phyloP scores from a whole-genome alignment of 1,139 yeast genomes.

The Suhomyces taliae region DNA sequence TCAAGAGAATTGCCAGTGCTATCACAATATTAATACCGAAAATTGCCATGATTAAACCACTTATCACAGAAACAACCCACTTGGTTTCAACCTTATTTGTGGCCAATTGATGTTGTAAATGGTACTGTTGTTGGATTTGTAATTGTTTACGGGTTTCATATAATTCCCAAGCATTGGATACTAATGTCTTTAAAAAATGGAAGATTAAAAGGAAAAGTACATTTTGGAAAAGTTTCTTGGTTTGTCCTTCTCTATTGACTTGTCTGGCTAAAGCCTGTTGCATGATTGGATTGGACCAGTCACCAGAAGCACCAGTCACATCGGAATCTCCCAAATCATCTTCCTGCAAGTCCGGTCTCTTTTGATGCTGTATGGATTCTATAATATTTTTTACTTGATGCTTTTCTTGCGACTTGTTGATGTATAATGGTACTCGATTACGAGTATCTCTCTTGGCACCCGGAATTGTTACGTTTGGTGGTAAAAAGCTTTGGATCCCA shows the following conservation, averaged over 20 bases:
- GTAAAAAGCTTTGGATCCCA: conserved; percentile 33
- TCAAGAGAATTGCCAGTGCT: conserved; percentile 22
- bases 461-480: conserved; percentile 22
- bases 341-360: conserved; percentile 10
- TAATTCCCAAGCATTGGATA: conserved; percentile 11
- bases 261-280: conserved; percentile 39
- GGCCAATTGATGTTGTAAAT: conserved; percentile 6
- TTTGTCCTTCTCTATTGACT: conserved; percentile 29
- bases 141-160: conserved; percentile 11
- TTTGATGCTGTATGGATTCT: conserved; percentile 4
- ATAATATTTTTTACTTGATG: background rate
- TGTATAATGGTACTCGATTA: conserved; percentile 11
- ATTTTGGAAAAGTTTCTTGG: conserved; percentile 22
- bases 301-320: conserved; percentile 31
- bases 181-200: conserved; percentile 19
- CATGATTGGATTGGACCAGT: conserved; percentile 45
- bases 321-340: conserved; percentile 12
- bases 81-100: background rate
- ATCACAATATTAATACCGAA: conserved; percentile 18
- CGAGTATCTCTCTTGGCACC: background rate
- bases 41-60: conserved; percentile 7
- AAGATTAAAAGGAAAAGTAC: conserved; percentile 20
- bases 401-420: conserved; percentile 1
- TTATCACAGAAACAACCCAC: background rate
- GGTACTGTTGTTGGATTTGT: conserved; percentile 10